Percentiles rank a stretch among this genome's conserved stretches.
These are phyloP conservation scores for Camellia lanceoleosa DNA, from an alignment of 148 eudicot species.

Conservation along the genomic window DNA sequence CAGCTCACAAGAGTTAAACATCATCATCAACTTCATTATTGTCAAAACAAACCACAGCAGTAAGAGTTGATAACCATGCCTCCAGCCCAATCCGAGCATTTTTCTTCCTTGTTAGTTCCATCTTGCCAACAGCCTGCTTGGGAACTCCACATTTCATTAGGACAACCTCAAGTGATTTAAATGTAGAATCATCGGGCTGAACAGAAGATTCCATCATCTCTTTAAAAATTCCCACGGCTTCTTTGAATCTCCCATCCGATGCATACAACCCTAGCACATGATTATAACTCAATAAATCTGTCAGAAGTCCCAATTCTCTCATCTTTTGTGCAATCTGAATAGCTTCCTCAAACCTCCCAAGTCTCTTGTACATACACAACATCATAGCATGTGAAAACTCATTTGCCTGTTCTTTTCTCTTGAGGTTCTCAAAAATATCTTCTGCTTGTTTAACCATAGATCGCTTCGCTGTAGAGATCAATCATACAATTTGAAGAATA, in stretches of 20 bases:
- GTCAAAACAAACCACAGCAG: conserved; percentile 41
- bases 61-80: conserved; percentile 58
- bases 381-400: conserved; percentile 95
- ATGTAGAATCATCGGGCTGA: conserved; percentile 70
- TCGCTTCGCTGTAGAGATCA: conserved; percentile 67
- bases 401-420: conserved; percentile 56
- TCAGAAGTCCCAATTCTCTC: conserved; percentile 65
- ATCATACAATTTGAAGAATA: conserved; percentile 87
- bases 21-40: conserved; percentile 19
- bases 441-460: conserved; percentile 74
- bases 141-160: conserved; percentile 73
- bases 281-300: conserved; percentile 75
- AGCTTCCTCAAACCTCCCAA: conserved; percentile 67
- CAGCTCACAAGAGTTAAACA: background rate
- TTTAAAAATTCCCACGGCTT: conserved; percentile 52
- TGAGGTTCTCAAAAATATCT: conserved; percentile 52
- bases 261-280: conserved; percentile 65
- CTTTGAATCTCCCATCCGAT: conserved; percentile 60
- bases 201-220: conserved; percentile 61
- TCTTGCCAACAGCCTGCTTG: conserved; percentile 48
- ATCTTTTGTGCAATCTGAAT: conserved; percentile 54
- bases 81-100: conserved; percentile 44
- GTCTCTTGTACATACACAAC: conserved; percentile 83
- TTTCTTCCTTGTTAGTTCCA: conserved; percentile 55
- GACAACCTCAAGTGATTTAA: conserved; percentile 54